phyloP scores from a whole-genome alignment of 345 rosid species.

The Acer saccharum region DNA sequence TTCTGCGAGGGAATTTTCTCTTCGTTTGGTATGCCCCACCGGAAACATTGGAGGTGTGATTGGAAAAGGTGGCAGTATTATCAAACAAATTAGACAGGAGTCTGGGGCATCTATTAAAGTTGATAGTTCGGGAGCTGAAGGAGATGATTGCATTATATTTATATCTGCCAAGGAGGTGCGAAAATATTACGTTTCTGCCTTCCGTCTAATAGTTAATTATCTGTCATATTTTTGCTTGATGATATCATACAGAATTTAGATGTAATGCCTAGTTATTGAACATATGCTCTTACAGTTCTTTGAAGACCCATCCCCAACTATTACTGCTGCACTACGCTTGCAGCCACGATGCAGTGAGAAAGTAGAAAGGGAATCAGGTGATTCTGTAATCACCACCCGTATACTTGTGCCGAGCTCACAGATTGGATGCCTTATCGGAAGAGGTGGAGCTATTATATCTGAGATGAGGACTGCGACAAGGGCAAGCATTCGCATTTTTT shows the following conservation, averaged over 20 bases:
- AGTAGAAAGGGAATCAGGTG: constrained; percentile 59
- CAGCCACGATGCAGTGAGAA: constrained; percentile 73
- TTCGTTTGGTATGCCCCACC: constrained; percentile 60
- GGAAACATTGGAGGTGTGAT: constrained; percentile 66
- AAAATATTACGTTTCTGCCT: not conserved
- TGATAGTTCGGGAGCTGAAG: constrained; percentile 59
- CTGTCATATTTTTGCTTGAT: not conserved
- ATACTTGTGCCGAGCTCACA: constrained; percentile 66
- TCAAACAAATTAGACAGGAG: constrained; percentile 71
- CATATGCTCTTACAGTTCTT: constrained; percentile 39
- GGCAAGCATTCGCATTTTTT: constrained; percentile 56
- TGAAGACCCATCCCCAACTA: constrained; percentile 66
- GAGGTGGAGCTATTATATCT: constrained; percentile 67
- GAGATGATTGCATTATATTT: constrained; percentile 60
- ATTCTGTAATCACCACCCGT: constrained; percentile 56
- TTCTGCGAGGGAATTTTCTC: constrained; percentile 56
- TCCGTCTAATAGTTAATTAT: not conserved
- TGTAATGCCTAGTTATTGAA: not conserved
- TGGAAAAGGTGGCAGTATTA: constrained; percentile 68
- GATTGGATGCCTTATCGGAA: constrained; percentile 76
- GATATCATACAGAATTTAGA: constrained; percentile 8
- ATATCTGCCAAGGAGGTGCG: constrained; percentile 68
- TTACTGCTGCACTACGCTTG: constrained; percentile 63
- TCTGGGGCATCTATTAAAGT: constrained; percentile 64
- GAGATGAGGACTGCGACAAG: constrained; percentile 65